Evolutionary conservation across 1,284 basidiomycete species (phyloP).

Genomic region (Xanthoconium separans): DNA sequence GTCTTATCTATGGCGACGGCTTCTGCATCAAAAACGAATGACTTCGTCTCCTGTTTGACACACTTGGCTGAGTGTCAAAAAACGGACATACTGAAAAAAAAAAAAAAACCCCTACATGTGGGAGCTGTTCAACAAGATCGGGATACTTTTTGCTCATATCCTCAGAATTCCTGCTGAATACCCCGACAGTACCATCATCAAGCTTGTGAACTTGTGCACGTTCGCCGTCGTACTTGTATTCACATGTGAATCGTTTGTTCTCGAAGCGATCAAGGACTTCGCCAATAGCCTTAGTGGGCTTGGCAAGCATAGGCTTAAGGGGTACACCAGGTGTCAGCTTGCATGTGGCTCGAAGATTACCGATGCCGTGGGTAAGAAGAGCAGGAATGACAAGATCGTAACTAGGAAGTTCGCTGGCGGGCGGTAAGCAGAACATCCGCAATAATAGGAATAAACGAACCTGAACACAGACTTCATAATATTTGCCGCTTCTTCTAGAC

Average conservation of each 20-base stretch:
- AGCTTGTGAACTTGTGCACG: slow-evolving; percentile 88
- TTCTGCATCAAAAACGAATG: slow-evolving; percentile 95
- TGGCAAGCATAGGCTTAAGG: slow-evolving; percentile 99
- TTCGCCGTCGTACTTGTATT: slow-evolving; percentile 99
- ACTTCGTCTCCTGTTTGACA: slow-evolving; percentile 77
- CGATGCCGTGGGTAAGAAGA: slow-evolving; percentile 78
- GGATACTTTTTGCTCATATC: slow-evolving; percentile 99
- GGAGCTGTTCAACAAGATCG: slow-evolving; percentile 92
- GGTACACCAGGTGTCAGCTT: slow-evolving; percentile 95
- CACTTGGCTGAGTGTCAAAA: slow-evolving; percentile 51
- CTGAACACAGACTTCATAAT: slow-evolving; percentile 92
- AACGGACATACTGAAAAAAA: not conserved
- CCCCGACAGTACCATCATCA: slow-evolving; percentile 75
- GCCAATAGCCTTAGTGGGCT: slow-evolving; percentile 98
- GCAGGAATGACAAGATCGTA: slow-evolving; percentile 96
- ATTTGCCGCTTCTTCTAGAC: slow-evolving; percentile 79
- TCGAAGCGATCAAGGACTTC: slow-evolving; percentile 98
- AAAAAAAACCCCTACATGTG: slow-evolving; percentile 61
- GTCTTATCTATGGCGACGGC: slow-evolving; percentile 93
- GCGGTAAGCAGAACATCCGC: slow-evolving; percentile 1
- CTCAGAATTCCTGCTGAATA: slow-evolving; percentile 98
- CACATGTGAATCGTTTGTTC: slow-evolving; percentile 94
- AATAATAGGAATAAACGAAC: slow-evolving; percentile 39
- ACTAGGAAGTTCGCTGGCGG: slow-evolving; percentile 82
- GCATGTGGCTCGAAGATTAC: slow-evolving; percentile 71